phyloP scores from a whole-genome alignment of 768 basidiomycete species.

The Boletus reticulatus region DNA sequence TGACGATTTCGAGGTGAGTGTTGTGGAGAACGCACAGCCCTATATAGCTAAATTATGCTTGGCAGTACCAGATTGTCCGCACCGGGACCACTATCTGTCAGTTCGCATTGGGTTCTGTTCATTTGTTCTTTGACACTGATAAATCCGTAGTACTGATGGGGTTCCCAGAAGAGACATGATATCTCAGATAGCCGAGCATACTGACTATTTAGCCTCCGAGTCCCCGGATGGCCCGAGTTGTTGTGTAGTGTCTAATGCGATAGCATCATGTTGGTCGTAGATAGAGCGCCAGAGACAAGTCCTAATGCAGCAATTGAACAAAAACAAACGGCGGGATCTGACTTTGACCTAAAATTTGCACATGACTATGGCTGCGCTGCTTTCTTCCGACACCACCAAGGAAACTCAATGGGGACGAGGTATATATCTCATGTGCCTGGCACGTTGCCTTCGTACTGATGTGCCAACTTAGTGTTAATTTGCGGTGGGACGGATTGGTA shows the following conservation, averaged over 20 bases:
- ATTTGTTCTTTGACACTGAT: conserved; percentile 7
- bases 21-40: neutral
- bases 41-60: conserved; percentile 2
- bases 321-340: conserved; percentile 15
- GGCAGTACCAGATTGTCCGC: conserved; percentile 28
- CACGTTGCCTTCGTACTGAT: conserved; percentile 15
- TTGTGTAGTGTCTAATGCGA: conserved; percentile 4
- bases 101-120: conserved; percentile 9
- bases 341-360: conserved; percentile 24
- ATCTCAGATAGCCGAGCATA: neutral
- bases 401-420: conserved; percentile 47
- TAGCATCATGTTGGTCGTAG: conserved; percentile 17
- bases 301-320: conserved; percentile 33
- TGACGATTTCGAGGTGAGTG: conserved; percentile 41
- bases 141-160: conserved; percentile 28
- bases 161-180: conserved; percentile 15
- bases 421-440: conserved; percentile 16
- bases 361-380: conserved; percentile 30
- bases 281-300: conserved; percentile 28
- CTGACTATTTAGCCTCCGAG: neutral
- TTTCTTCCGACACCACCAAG: conserved; percentile 22
- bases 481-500: conserved; percentile 90
- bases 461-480: conserved; percentile 58
- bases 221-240: neutral
- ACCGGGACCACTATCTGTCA: conserved; percentile 31